Evolutionary conservation across 495 filamentous ascomycete species (phyloP), one percentile per base, ranked within the genome.

Genomic region (Achaetomiella virescens): DNA sequence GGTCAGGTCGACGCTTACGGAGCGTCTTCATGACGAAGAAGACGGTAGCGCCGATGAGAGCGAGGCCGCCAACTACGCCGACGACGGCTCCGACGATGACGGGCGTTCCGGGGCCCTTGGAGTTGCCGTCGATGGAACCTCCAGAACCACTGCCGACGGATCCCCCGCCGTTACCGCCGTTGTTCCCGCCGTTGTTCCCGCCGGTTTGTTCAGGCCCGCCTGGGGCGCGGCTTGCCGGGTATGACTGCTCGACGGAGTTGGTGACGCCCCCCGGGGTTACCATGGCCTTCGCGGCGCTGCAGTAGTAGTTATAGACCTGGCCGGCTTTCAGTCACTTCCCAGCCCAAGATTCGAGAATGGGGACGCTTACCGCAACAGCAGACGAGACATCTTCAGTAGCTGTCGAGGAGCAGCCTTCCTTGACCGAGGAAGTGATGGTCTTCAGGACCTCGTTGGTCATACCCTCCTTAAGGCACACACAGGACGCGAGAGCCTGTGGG

Each of bases 321-420:
- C 24, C 25, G 29, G 12, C 11, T 8, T 20, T 55, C 6, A 46
- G 37, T 20, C 5, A 17, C 18, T 14, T 18, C 8, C 1, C 17
- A 4, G 8, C 11, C 9, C 14, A 9, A 5, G 9, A 2, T 0
- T 46, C 18, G n/a, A 6, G 24, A 21, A 10, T n/a, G 20, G 57
- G 57, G n/a, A 1, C 7, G 35, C 54, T 51, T 20, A 57, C 55
- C 18, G 52, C 29, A 11, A 76, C 40, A 3, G 75, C 78, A 1
- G 73, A 77, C 6, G 66, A 65, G n/a, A 81, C 64, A 46, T 78
- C 74, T 41, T 73, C 76, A 5, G 57, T 67, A 3, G 73, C 74
- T 15, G 71, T 77, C 17, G 71, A 70, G 17, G 57, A 64, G 60
- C 78, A 81, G 11, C 49, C 59, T 25, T 62, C 67, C 48, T 72